Evolutionary conservation across 179 eudicot species (phyloP), one percentile per base, ranked within the genome.

Genomic region (Spergularia azorica): DNA sequence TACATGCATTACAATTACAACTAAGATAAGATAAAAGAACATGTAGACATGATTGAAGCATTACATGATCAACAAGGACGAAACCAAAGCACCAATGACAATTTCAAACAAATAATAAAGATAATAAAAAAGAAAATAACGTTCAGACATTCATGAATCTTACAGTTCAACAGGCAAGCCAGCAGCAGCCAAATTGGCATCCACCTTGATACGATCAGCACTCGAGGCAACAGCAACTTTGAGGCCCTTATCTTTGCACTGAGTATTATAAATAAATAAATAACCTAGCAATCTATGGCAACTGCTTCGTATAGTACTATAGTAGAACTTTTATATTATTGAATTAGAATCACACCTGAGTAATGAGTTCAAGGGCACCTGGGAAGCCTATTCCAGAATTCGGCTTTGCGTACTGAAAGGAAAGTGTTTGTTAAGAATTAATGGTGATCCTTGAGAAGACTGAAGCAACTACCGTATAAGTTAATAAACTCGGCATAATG

Each of bases 191-290:
- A 95, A 84, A 81, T 95, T 95, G 17, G 99, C 98, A 77, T 95
- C 94, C 78, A 95, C 99, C 84, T 95, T 95, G 85, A 93, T 81
- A 62, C 98, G 97, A 78, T 95, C 99, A 80, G 98, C 99, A 70
- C 99, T 95, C 74, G 99, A 95, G 63, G 99, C 99, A 84, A 95
- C 99, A 79, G 97, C 99, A 83, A 93, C 98, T 90, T 91, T 95
- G 69, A 95, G 95, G 76, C 97, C 98, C 76, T 85, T 90, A 78
- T 76, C 83, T 83, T 93, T 95, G 90, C 99, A 95, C 99, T 95
- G 90, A 79, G 50, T 71, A 36, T 36, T 36, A 36, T 26, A 26
- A 26, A 26, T 26, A 17, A 64, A 61, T 62, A 80, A 26, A 26
- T 46, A 74, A 75, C 54, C 9, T 85, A 72, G 58, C 65, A 57